A percentile compares a stretch with the other conserved stretches of the same genome.
Evolutionary conservation across 768 basidiomycete genomes (phyloP).

Genomic region (Mycena chlorophos): DNA sequence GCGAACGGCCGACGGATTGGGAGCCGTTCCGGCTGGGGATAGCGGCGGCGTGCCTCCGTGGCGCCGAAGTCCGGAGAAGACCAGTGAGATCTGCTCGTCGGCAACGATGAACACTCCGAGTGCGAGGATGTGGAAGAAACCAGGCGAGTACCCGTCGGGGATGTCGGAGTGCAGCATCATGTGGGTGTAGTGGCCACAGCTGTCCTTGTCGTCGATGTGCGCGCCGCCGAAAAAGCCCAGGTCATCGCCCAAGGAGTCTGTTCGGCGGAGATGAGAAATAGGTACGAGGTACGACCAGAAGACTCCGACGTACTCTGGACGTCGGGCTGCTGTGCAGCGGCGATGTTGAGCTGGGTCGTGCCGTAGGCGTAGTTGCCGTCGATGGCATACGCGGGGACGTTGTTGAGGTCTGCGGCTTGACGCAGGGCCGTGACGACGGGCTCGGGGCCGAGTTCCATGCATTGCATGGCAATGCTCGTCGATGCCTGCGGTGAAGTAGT

Average conservation of each 20-base stretch:
- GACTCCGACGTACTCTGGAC: background rate
- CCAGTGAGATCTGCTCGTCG: background rate
- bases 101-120: slow-evolving; percentile 3
- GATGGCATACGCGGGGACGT: background rate
- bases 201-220: background rate
- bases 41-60: slow-evolving; percentile 12
- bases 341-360: slow-evolving; percentile 4
- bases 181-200: background rate
- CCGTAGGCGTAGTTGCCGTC: slow-evolving; percentile 2
- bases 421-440: background rate
- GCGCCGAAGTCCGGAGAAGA: slow-evolving; percentile 1
- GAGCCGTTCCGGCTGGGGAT: background rate
- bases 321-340: background rate
- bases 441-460: background rate
- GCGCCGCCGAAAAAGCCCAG: slow-evolving; percentile 5
- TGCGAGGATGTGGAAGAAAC: slow-evolving; percentile 7
- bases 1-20: background rate
- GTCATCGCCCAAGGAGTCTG: background rate
- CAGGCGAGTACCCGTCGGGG: background rate
- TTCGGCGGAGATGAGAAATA: background rate
- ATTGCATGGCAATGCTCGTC: background rate
- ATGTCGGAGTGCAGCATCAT: slow-evolving; percentile 4
- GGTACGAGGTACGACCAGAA: background rate
- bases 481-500: background rate
- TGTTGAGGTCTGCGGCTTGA: background rate